Conservation (phyloP, 306 rosid species). For the Castanopsis chinensis region DNA sequence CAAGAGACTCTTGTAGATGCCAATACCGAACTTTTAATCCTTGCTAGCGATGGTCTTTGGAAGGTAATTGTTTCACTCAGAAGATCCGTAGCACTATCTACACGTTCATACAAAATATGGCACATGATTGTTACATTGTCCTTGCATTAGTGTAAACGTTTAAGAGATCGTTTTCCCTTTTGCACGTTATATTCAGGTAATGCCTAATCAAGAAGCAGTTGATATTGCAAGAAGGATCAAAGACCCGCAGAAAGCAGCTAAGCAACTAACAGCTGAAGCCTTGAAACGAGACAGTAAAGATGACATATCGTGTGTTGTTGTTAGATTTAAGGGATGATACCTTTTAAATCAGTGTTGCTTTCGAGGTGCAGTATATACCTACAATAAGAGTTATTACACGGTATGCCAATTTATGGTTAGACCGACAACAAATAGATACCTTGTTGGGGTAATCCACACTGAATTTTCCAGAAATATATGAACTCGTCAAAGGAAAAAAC, state of each 20-base stretch:
- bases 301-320: slow-evolving; percentile 86
- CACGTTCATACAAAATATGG: neutral
- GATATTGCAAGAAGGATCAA: slow-evolving; percentile 68
- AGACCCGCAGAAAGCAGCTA: slow-evolving; percentile 79
- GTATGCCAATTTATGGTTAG: slow-evolving; percentile 29
- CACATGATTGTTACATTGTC: neutral
- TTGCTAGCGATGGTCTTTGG: slow-evolving; percentile 96
- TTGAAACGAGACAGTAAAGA: slow-evolving; percentile 84
- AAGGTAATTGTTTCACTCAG: slow-evolving; percentile 50
- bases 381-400: slow-evolving; percentile 35
- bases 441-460: slow-evolving; percentile 31
- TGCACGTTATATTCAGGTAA: slow-evolving; percentile 55
- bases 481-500: slow-evolving; percentile 16
- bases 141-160: slow-evolving; percentile 6
- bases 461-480: slow-evolving; percentile 16
- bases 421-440: slow-evolving; percentile 30
- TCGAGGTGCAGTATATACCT: slow-evolving; percentile 34
- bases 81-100: neutral
- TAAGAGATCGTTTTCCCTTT: neutral
- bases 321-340: slow-evolving; percentile 57
- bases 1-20: slow-evolving; percentile 31
- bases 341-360: slow-evolving; percentile 21
- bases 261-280: slow-evolving; percentile 73
- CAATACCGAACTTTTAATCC: slow-evolving; percentile 57
- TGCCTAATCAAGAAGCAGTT: slow-evolving; percentile 86